phyloP scores from a whole-genome alignment of 805 yeast species.

The Lipomyces starkeyi region DNA sequence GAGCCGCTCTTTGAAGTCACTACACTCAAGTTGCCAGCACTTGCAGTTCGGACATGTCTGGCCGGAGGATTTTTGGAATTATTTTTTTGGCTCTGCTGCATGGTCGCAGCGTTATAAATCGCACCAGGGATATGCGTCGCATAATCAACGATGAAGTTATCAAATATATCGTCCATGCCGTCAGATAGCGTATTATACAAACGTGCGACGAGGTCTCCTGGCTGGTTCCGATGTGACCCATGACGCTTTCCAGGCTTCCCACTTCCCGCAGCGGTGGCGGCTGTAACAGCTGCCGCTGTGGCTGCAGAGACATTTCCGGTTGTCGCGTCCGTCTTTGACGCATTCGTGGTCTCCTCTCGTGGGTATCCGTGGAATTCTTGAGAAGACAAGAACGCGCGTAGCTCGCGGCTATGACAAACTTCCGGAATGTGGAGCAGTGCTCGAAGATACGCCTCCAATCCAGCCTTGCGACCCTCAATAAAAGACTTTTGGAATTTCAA shows the following conservation, averaged over 20 bases:
- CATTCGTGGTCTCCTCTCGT: background rate
- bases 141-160: constrained; percentile 35
- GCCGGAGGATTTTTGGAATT: background rate
- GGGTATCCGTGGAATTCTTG: constrained; percentile 30
- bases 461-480: constrained; percentile 65
- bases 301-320: constrained; percentile 15
- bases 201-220: constrained; percentile 30
- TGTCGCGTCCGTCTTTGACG: background rate
- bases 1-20: constrained; percentile 14
- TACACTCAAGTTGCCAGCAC: constrained; percentile 16
- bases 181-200: constrained; percentile 31
- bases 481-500: constrained; percentile 70
- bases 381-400: constrained; percentile 79
- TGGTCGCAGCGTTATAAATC: constrained; percentile 22
- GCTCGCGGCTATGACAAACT: constrained; percentile 74
- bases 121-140: constrained; percentile 25
- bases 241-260: background rate
- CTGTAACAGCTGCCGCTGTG: constrained; percentile 25
- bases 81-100: background rate
- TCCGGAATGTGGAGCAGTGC: constrained; percentile 63
- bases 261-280: constrained; percentile 14
- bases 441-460: constrained; percentile 67
- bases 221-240: constrained; percentile 7
- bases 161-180: constrained; percentile 37
- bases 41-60: constrained; percentile 13